A percentile compares a stretch with the other conserved stretches of the same genome.
These are phyloP conservation scores for Calonectria henricotiae DNA, from an alignment of 2,329 filamentous ascomycete genomes.

Conservation along the genomic window DNA sequence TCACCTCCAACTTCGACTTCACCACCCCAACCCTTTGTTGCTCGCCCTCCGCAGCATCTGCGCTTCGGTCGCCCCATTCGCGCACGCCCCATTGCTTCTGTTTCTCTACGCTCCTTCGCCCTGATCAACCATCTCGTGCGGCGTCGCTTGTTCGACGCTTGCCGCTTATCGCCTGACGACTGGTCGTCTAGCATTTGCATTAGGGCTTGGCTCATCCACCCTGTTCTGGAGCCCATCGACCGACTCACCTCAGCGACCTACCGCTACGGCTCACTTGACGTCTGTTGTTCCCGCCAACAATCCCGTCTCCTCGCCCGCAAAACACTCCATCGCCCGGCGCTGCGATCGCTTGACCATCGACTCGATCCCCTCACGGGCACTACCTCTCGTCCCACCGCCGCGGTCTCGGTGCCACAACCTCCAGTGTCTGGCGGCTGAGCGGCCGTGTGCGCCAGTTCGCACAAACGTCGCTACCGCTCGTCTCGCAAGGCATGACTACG, in stretches of 20 bases:
- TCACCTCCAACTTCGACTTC: constrained; percentile 45
- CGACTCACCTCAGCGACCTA: constrained; percentile 44
- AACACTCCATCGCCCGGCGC: constrained; percentile 40
- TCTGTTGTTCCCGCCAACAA: constrained; percentile 44
- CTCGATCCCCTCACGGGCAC: constrained; percentile 39
- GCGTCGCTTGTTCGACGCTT: constrained; percentile 39
- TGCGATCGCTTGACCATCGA: constrained; percentile 36
- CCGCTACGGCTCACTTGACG: constrained; percentile 53
- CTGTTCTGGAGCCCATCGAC: constrained; percentile 46
- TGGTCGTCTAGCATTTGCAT: constrained; percentile 55
- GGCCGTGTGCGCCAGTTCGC: constrained; percentile 54
- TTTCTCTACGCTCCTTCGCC: constrained; percentile 54
- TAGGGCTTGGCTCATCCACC: constrained; percentile 53
- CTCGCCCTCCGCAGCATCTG: constrained; percentile 44
- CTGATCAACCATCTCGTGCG: constrained; percentile 32
- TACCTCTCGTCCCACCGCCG: constrained; percentile 42
- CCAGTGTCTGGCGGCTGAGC: constrained; percentile 51
- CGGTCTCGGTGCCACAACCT: constrained; percentile 45
- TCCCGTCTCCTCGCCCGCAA: constrained; percentile 34
- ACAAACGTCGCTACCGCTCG: constrained; percentile 50
- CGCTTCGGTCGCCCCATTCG: constrained; percentile 41
- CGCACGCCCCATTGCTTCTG: constrained; percentile 43
- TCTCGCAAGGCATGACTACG: constrained; percentile 56
- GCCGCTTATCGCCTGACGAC: constrained; percentile 53
- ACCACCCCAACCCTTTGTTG: constrained; percentile 47